phyloP scores from a whole-genome alignment of 2,329 filamentous ascomycete species.

The Apiospora aurea region DNA sequence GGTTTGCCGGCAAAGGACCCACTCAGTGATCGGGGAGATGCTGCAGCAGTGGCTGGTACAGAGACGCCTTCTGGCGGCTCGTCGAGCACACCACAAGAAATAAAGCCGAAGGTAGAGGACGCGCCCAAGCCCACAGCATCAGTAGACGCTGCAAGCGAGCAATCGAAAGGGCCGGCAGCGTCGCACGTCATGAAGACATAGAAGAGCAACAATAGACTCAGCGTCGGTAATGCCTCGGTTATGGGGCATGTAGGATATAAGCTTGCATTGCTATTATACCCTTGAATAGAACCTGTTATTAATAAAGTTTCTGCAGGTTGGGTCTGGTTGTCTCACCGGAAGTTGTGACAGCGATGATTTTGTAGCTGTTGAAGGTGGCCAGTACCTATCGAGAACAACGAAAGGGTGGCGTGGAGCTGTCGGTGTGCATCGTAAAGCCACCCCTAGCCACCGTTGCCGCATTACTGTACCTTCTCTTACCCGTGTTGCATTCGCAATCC shows the following conservation, averaged over 20 bases:
- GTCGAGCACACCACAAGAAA: not conserved
- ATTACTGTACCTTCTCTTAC: no score
- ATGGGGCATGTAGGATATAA: not conserved
- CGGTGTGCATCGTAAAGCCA: not conserved
- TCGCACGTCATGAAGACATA: constrained; percentile 19
- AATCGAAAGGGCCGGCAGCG: not conserved
- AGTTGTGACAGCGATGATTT: not conserved
- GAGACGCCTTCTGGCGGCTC: not conserved
- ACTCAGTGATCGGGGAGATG: not conserved
- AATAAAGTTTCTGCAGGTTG: not conserved
- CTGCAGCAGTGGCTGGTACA: constrained; percentile 14
- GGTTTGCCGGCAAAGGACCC: not conserved
- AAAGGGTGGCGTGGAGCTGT: not conserved
- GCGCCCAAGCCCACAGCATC: not conserved
- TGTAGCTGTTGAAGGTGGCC: not conserved
- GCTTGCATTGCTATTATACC: not conserved
- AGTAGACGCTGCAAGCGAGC: not conserved
- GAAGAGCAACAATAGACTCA: not conserved
- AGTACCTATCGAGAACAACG: not conserved
- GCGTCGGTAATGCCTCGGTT: not conserved
- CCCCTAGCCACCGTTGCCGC: not conserved
- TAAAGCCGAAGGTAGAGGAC: not conserved
- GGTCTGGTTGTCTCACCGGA: not conserved
- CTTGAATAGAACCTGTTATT: not conserved
- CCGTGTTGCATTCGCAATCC: no score